Evolutionary conservation across 2,329 filamentous ascomycete species (phyloP).

Genomic region (Elsinoe perseae): DNA sequence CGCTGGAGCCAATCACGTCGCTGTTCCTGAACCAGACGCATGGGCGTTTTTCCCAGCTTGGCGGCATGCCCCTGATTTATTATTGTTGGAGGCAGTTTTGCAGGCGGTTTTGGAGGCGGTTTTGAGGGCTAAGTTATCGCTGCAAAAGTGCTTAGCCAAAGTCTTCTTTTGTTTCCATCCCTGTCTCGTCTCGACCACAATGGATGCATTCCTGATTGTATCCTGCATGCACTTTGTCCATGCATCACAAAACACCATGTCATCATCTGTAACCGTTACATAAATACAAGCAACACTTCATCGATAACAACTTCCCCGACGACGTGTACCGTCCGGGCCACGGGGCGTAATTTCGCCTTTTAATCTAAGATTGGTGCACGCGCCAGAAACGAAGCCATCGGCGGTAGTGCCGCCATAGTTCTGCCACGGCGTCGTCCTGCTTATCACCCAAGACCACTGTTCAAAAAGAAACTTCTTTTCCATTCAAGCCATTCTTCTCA

Average conservation of each 20-base stretch:
- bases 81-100: background rate
- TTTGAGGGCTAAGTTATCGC: background rate
- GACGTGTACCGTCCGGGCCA: background rate
- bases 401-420: conserved; percentile 12
- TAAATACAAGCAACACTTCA: background rate
- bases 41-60: background rate
- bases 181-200: background rate
- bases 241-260: background rate
- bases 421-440: conserved; percentile 8
- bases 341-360: conserved; percentile 4
- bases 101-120: background rate
- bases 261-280: background rate
- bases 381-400: conserved; percentile 12
- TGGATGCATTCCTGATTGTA: background rate
- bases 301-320: conserved; percentile 9
- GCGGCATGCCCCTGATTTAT: conserved; percentile 5
- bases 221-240: background rate
- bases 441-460: conserved; percentile 4
- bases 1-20: background rate
- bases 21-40: conserved; percentile 5
- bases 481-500: background rate
- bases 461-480: background rate
- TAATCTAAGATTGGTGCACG: conserved; percentile 9
- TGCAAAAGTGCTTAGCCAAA: background rate
- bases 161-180: background rate